Evolutionary conservation across 768 basidiomycete species (phyloP).

Genomic region (Auriscalpium vulgare): DNA sequence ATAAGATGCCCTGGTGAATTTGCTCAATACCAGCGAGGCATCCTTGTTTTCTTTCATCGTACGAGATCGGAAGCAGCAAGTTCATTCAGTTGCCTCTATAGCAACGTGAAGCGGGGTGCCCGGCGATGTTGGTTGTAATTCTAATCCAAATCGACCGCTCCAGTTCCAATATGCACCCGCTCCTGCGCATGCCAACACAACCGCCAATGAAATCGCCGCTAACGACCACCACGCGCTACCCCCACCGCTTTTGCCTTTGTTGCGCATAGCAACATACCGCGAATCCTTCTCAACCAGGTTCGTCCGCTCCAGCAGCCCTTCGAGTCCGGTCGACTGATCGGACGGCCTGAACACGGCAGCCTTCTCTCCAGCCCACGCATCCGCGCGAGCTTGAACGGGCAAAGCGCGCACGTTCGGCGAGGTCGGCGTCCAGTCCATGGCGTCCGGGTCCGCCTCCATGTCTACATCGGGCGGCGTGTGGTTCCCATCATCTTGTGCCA

Average conservation of each 20-base stretch:
- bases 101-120: too few species aligned
- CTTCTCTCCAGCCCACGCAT: neutral
- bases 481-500: neutral
- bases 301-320: constrained; percentile 10
- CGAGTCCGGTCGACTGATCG: constrained; percentile 11
- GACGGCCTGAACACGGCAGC: neutral
- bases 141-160: too few species aligned
- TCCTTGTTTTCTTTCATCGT: too few species aligned
- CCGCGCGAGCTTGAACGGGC: neutral
- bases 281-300: constrained; percentile 4
- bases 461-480: neutral
- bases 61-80: too few species aligned
- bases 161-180: too few species aligned
- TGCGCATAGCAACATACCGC: neutral
- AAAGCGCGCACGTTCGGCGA: constrained; percentile 18
- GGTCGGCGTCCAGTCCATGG: constrained; percentile 69
- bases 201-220: constrained; percentile 4
- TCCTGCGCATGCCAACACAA: neutral
- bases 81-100: too few species aligned
- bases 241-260: neutral
- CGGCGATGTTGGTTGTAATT: too few species aligned
- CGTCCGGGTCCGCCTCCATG: constrained; percentile 28
- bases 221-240: constrained; percentile 2
- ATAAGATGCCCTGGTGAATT: too few species aligned
- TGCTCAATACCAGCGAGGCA: too few species aligned